Evolutionary conservation across 2,329 filamentous ascomycete species (phyloP).

Genomic region (Arthrocladium fulminans): DNA sequence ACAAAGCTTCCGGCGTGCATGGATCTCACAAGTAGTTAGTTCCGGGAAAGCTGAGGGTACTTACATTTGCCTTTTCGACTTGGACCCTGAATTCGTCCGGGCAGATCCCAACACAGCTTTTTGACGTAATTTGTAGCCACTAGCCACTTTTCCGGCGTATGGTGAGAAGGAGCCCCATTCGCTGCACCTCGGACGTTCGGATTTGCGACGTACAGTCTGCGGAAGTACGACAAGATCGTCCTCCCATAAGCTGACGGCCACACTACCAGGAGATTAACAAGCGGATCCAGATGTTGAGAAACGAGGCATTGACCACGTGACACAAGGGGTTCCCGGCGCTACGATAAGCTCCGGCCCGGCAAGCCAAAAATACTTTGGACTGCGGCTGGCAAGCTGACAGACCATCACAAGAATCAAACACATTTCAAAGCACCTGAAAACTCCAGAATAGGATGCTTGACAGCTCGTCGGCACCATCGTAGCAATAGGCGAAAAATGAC

Average conservation of each 20-base stretch:
- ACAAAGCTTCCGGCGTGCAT: neutral
- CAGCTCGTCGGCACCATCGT: neutral
- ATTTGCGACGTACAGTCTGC: neutral
- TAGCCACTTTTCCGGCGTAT: no score
- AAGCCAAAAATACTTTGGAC: slow-evolving; percentile 4
- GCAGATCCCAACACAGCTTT: no score
- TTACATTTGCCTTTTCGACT: neutral
- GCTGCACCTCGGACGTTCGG: neutral
- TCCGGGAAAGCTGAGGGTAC: neutral
- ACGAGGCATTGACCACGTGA: neutral
- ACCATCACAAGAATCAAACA: neutral
- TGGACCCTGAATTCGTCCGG: neutral
- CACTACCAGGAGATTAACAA: neutral
- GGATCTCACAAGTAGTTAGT: neutral
- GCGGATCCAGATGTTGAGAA: neutral
- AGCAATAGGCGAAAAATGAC: no score
- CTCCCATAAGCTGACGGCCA: neutral
- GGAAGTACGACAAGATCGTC: neutral
- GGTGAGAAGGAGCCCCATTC: neutral
- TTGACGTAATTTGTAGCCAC: no score
- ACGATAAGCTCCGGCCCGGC: neutral
- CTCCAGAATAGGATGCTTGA: neutral
- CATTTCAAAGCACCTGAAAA: neutral
- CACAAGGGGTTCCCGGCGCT: neutral
- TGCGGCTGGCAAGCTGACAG: neutral